These are phyloP conservation scores for Xylaria telfairii DNA, from an alignment of 495 filamentous ascomycete species.

Conservation along the genomic window DNA sequence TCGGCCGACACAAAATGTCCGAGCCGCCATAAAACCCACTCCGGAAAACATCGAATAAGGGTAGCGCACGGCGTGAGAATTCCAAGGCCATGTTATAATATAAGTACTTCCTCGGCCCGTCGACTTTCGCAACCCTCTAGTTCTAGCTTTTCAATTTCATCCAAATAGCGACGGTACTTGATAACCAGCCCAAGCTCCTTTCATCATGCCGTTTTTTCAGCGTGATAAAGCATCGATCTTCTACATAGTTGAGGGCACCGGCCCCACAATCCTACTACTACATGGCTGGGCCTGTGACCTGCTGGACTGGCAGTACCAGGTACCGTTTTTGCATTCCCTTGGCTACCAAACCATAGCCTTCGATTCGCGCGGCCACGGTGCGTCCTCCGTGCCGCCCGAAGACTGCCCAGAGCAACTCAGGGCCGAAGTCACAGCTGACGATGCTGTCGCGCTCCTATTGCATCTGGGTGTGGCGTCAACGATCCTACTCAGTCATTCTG, in stretches of 20 bases:
- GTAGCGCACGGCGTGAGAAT: background rate
- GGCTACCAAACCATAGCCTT: slow-evolving; percentile 23
- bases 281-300: slow-evolving; percentile 19
- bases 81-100: background rate
- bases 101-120: background rate
- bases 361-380: slow-evolving; percentile 14
- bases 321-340: slow-evolving; percentile 14
- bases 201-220: slow-evolving; percentile 12
- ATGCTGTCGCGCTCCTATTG: slow-evolving; percentile 6
- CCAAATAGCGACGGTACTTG: no score
- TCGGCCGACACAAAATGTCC: slow-evolving; percentile 1
- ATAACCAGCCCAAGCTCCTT: no score
- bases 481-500: slow-evolving; percentile 16
- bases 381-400: slow-evolving; percentile 10
- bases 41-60: background rate
- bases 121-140: background rate
- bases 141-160: background rate
- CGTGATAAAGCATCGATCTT: slow-evolving; percentile 9
- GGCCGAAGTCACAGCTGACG: slow-evolving; percentile 8
- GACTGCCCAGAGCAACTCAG: background rate
- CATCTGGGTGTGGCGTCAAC: background rate
- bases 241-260: slow-evolving; percentile 10
- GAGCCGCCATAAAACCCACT: background rate
- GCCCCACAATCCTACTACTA: slow-evolving; percentile 10
- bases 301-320: slow-evolving; percentile 17